Percentiles rank a stretch among this genome's conserved stretches.
phyloP scores from a whole-genome alignment of 495 filamentous ascomycete genomes.

The Penicillium fimorum region DNA sequence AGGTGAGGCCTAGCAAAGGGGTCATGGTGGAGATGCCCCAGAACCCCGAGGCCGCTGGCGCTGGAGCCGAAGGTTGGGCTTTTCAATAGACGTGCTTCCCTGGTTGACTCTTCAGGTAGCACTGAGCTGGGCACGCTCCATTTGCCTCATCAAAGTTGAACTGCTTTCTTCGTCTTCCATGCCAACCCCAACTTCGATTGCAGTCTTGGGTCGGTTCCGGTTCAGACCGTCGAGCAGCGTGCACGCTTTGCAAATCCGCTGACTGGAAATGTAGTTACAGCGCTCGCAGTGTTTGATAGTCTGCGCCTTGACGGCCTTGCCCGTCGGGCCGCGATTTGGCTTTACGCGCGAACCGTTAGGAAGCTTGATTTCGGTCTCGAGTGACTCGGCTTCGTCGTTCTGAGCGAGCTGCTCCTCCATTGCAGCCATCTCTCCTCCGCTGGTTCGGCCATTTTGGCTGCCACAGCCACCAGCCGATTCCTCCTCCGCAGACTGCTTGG shows the following conservation, averaged over 20 bases:
- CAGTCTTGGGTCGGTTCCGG: constrained; percentile 79
- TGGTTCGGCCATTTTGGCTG: constrained; percentile 64
- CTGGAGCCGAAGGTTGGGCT: neutral
- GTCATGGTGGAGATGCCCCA: neutral
- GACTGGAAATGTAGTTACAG: constrained; percentile 95
- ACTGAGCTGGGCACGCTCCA: constrained; percentile 53
- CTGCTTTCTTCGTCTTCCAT: constrained; percentile 56
- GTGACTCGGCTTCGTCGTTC: constrained; percentile 60
- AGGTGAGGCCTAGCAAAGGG: neutral
- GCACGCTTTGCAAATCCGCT: constrained; percentile 93
- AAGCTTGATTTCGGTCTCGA: constrained; percentile 71
- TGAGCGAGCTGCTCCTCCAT: constrained; percentile 79
- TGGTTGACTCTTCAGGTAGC: constrained; percentile 21
- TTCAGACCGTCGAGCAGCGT: constrained; percentile 86
- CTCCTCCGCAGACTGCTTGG: constrained; percentile 52
- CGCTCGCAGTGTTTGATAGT: constrained; percentile 78
- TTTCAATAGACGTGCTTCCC: neutral
- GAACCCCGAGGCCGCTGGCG: neutral
- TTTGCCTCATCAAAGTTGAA: constrained; percentile 52
- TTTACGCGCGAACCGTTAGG: constrained; percentile 24
- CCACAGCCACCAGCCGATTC: constrained; percentile 66
- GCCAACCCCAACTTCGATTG: constrained; percentile 57
- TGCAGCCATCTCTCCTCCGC: constrained; percentile 84
- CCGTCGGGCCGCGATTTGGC: constrained; percentile 15
- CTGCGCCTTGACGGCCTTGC: constrained; percentile 56